Evolutionary conservation across 2,329 filamentous ascomycete species (phyloP), one percentile per base, ranked within the genome.

Genomic region (Chaetomiaceae sp.): DNA sequence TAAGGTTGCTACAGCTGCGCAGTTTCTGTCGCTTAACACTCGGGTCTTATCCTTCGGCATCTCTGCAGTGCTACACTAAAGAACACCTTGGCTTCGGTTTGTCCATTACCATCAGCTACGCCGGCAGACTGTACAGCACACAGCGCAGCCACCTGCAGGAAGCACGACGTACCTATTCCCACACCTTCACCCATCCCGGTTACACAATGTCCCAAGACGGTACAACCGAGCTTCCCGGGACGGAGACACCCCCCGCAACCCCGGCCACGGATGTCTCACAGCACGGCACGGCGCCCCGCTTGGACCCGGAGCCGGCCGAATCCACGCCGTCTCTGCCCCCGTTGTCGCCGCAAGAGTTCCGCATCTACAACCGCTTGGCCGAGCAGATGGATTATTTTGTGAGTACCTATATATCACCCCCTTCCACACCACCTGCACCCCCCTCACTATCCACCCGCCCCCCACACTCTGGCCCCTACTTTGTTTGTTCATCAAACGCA

Each of bases 301-400:
- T 41, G 27, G 9, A 50, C 14, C 22, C 50, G 26, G 50, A 51
- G 19, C 49, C 49, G 22, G 46, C 38, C 10, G 36, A 43, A 9
- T 9, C 35, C 19, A 19, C 20, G 19, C 48, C 50, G 15, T 27
- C 50, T 27, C 55, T 85, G 1, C 80, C 84, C 0, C 79, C 83
- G 19, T 71, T 91, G 24, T 80, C 79, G 0, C 65, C 78, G 1
- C 69, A 73, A 46, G 84, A 91, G 47, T 89, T 87, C 59, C 72
- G 72, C 40, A 66, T 72, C 32, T 90, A 84, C 65, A 89, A 90
- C 66, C 73, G 73, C n/a, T 68, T 88, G 59, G 82, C 85, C 0
- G 84, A 85, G 47, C 75, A 78, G 53, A 90, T 90, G 86, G 76
- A 90, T 36, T 69, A 76, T 51, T 89, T 83, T 67, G 81, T 84